These are phyloP conservation scores for Stenocarpella maydis DNA, from an alignment of 2,329 filamentous ascomycete species.

Conservation along the genomic window DNA sequence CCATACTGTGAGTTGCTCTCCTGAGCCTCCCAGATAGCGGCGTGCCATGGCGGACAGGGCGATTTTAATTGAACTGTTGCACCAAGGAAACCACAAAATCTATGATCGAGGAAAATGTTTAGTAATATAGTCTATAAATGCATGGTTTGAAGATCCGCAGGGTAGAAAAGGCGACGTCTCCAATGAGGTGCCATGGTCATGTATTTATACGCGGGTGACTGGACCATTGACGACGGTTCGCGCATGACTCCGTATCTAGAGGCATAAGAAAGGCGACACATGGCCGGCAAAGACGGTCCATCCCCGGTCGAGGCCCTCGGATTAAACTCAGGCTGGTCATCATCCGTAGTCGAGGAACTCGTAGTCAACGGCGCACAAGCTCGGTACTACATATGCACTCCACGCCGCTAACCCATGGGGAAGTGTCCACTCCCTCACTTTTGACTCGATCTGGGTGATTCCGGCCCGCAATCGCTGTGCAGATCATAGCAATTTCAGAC, in stretches of 20 bases:
- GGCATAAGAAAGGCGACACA: neutral
- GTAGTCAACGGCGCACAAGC: neutral
- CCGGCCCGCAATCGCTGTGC: constrained; percentile 2
- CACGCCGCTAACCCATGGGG: constrained; percentile 13
- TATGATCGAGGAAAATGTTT: neutral
- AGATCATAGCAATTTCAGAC: neutral
- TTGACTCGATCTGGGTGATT: constrained; percentile 8
- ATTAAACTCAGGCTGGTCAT: neutral
- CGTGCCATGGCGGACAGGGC: constrained; percentile 12
- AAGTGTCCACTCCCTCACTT: neutral
- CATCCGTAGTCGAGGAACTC: neutral
- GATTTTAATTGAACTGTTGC: neutral
- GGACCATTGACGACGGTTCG: neutral
- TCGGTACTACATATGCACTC: constrained; percentile 13
- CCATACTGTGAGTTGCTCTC: constrained; percentile 59
- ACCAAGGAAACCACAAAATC: neutral
- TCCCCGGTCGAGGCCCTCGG: constrained; percentile 6
- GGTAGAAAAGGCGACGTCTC: too few relatives aligned
- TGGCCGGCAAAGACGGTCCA: neutral
- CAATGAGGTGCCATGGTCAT: neutral
- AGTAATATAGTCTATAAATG: neutral
- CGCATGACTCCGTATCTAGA: neutral
- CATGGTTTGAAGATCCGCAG: too few relatives aligned
- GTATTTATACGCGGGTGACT: neutral
- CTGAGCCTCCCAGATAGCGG: constrained; percentile 57